These are phyloP conservation scores for Chenopodium berlandieri DNA, from an alignment of 148 eudicot genomes.

Conservation along the genomic window DNA sequence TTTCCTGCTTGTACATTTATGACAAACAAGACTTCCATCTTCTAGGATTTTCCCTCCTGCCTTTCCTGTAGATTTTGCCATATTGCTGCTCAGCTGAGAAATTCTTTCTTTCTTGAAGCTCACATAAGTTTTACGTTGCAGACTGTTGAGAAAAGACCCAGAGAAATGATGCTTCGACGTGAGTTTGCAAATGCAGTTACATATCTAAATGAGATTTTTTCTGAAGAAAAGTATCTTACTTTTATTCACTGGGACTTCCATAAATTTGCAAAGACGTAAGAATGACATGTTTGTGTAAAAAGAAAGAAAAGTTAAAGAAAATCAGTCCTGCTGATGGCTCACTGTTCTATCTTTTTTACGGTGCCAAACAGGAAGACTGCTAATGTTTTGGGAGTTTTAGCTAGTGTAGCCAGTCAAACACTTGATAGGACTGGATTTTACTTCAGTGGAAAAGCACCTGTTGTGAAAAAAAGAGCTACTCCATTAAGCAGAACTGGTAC, in stretches of 20 bases:
- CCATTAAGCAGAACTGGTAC: constrained; percentile 64
- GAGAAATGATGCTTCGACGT: constrained; percentile 97
- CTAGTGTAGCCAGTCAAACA: constrained; percentile 85
- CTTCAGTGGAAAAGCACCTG: constrained; percentile 75
- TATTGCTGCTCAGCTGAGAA: neutral
- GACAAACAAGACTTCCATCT: too few relatives aligned
- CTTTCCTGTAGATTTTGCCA: neutral
- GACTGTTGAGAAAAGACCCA: constrained; percentile 97
- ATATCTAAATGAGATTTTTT: constrained; percentile 81
- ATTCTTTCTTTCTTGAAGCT: neutral
- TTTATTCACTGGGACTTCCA: constrained; percentile 98
- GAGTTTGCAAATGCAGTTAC: constrained; percentile 95
- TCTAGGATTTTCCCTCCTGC: neutral
- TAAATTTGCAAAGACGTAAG: constrained; percentile 95
- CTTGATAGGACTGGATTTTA: constrained; percentile 97
- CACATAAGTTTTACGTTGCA: constrained; percentile 36
- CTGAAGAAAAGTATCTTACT: constrained; percentile 69
- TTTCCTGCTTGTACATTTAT: too few relatives aligned
- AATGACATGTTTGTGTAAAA: constrained; percentile 21
- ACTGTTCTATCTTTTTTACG: constrained; percentile 22
- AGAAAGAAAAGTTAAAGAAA: neutral
- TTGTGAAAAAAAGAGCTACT: constrained; percentile 52
- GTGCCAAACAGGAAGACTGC: constrained; percentile 77
- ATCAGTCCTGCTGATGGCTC: constrained; percentile 20
- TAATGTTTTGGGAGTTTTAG: constrained; percentile 92